A percentile compares a stretch with the other conserved stretches of the same genome.
Conservation (phyloP, 176 grass and related monocot species). For the Zea mays region DNA sequence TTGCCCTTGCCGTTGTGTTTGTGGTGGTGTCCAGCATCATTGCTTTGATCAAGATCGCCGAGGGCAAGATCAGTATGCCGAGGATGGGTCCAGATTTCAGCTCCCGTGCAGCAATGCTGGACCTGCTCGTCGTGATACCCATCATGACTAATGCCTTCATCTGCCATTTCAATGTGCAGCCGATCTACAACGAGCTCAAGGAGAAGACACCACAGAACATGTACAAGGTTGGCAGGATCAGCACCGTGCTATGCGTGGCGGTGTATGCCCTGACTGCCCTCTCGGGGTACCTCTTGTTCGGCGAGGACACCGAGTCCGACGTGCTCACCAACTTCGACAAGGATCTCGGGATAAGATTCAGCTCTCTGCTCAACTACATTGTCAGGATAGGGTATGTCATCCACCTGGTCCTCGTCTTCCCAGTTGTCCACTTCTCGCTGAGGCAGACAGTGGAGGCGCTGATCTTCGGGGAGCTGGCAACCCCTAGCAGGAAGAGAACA, state of each 20-base stretch:
- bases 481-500: conserved; percentile 64
- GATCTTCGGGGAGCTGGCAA: conserved; percentile 48
- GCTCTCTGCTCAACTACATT: conserved; percentile 79
- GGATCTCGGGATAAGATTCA: conserved; percentile 92
- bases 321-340: conserved; percentile 97
- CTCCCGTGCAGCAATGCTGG: conserved; percentile 62
- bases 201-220: conserved; percentile 79
- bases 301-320: conserved; percentile 78
- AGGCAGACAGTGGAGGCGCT: conserved; percentile 85
- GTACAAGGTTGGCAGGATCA: conserved; percentile 77
- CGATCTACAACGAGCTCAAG: conserved; percentile 96
- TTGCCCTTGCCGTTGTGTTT: conserved; percentile 80
- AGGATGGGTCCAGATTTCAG: conserved; percentile 88
- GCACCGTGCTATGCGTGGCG: conserved; percentile 61
- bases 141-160: conserved; percentile 97
- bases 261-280: conserved; percentile 77
- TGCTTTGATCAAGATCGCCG: conserved; percentile 61
- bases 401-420: conserved; percentile 91
- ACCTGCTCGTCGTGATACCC: conserved; percentile 85
- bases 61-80: conserved; percentile 57
- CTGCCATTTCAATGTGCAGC: conserved; percentile 95
- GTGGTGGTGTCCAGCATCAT: conserved; percentile 77
- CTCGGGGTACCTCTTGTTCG: conserved; percentile 86
- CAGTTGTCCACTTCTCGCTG: conserved; percentile 94
- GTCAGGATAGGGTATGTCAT: conserved; percentile 92